Base-by-base conservation (phyloP, 148 eudicot genomes). In the Simmondsia chinensis region DNA sequence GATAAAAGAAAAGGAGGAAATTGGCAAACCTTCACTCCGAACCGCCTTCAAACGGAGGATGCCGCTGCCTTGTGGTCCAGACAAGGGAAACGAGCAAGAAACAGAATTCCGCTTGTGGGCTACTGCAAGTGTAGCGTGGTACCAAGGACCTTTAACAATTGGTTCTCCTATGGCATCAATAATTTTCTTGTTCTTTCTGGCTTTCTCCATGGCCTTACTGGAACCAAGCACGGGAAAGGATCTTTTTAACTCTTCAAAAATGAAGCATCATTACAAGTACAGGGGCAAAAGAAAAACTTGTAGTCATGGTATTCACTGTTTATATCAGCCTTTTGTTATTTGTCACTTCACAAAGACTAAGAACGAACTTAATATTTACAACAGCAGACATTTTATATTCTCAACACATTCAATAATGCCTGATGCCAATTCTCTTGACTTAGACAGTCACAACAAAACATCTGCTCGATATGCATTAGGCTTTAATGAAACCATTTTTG, bases 171-270 rank as follows among this genome's bases (percentile, higher is more conserved):
- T 81, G 0, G 93, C 82, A 43, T 61, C 71, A 21, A 65, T 65
- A 29, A 85, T 50, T 56, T 63, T 66, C 57, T 72, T 69, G 54
- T 65, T 72, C 24, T 65, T 68, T 43, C 70, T 76, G 47, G 91
- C 94, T 79, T 57, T 82, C 74, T 89, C 94, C 80, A 89, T 66
- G 23, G 95, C 97, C 77, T 81, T 82, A 57, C 97, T 89, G 77
- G 60, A 74, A 53, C 38, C 34, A 55, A 28, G 31, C 19, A 38
- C 23, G 34, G 17, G 7, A 33, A 8, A 61, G 34, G 11, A 39
- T 30, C n/a, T 30, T 33, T 52, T 32, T 36, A 38, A 37, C 17
- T 51, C 6, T 19, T 46, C 8, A 7, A 13, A 9, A 20, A 17
- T 9, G 2, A n/a, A 6, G 12, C 20, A 13, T 12, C 31, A n/a